A percentile compares a stretch with the other conserved stretches of the same genome.
Conservation (phyloP, 192 early-diverging fungal genomes). For the Haplosporangium gracile region DNA sequence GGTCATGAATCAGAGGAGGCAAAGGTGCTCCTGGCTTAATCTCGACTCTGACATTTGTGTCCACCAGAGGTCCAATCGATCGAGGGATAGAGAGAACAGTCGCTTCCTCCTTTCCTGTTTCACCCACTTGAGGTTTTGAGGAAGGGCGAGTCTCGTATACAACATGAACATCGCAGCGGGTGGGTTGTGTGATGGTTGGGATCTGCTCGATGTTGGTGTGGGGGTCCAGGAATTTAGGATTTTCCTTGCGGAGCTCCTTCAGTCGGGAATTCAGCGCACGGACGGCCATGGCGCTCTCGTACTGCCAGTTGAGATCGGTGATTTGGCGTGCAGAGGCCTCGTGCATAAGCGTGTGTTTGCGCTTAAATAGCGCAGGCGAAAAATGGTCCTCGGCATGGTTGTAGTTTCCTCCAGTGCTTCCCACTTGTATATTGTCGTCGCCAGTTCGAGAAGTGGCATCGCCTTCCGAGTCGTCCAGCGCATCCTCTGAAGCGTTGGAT, state of each 20-base stretch:
- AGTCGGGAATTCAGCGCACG: slow-evolving; percentile 66
- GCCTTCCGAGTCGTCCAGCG: slow-evolving; percentile 33
- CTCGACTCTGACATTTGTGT: slow-evolving; percentile 15
- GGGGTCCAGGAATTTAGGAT: slow-evolving; percentile 66
- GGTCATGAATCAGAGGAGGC: slow-evolving; percentile 41
- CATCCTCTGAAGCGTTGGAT: slow-evolving; percentile 50
- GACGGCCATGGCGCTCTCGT: slow-evolving; percentile 65
- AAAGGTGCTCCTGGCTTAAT: slow-evolving; percentile 29
- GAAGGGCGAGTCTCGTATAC: background rate
- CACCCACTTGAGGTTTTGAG: background rate
- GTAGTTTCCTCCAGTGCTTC: background rate
- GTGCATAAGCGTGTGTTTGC: slow-evolving; percentile 19
- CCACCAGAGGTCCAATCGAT: slow-evolving; percentile 30
- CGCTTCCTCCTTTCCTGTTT: background rate
- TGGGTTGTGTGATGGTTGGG: slow-evolving; percentile 64
- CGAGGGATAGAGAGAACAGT: slow-evolving; percentile 22
- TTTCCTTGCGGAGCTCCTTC: slow-evolving; percentile 55
- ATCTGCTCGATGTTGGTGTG: slow-evolving; percentile 71
- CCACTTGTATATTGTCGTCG: background rate
- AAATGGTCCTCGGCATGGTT: background rate
- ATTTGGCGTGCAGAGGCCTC: slow-evolving; percentile 26
- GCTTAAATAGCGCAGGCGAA: slow-evolving; percentile 13
- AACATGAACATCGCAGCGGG: slow-evolving; percentile 33
- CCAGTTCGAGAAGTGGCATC: slow-evolving; percentile 29
- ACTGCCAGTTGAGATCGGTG: slow-evolving; percentile 63